These are phyloP conservation scores for Suillus tomentosus DNA, from an alignment of 768 basidiomycete species.

Conservation along the genomic window DNA sequence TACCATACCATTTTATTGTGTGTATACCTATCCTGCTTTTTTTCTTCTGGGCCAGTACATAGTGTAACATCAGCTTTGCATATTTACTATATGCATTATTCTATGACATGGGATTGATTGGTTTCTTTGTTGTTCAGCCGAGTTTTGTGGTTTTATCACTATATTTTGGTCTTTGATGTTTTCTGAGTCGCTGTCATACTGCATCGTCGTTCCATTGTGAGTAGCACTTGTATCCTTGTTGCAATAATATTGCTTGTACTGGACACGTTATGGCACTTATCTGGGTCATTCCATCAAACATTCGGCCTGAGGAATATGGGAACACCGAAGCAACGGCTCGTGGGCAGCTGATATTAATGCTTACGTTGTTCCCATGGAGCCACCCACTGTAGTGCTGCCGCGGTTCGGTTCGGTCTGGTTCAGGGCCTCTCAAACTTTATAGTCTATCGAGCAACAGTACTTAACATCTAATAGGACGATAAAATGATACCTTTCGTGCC, in stretches of 20 bases:
- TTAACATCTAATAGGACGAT: no score
- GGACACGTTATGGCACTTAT: not conserved
- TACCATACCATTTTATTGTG: constrained; percentile 37
- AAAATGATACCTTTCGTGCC: no score
- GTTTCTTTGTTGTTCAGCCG: constrained; percentile 24
- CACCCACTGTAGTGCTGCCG: no score
- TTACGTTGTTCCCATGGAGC: no score
- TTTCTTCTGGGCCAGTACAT: constrained; percentile 30
- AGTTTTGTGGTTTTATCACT: constrained; percentile 31
- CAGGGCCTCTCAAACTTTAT: no score
- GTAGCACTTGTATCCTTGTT: constrained; percentile 29
- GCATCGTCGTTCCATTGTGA: constrained; percentile 31
- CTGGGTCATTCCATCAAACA: no score
- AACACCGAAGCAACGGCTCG: no score
- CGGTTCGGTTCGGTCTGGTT: no score
- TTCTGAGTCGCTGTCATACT: constrained; percentile 20
- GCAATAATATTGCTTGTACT: constrained; percentile 12
- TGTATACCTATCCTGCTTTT: constrained; percentile 24
- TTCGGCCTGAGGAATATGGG: no score
- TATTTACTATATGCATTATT: constrained; percentile 37
- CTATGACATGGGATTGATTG: constrained; percentile 36
- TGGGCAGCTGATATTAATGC: no score
- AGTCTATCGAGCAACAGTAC: no score
- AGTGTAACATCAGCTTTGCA: constrained; percentile 32
- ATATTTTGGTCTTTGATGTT: constrained; percentile 30